Conservation (phyloP, 2,329 filamentous ascomycete species). For the Neodidymelliopsis sp. region DNA sequence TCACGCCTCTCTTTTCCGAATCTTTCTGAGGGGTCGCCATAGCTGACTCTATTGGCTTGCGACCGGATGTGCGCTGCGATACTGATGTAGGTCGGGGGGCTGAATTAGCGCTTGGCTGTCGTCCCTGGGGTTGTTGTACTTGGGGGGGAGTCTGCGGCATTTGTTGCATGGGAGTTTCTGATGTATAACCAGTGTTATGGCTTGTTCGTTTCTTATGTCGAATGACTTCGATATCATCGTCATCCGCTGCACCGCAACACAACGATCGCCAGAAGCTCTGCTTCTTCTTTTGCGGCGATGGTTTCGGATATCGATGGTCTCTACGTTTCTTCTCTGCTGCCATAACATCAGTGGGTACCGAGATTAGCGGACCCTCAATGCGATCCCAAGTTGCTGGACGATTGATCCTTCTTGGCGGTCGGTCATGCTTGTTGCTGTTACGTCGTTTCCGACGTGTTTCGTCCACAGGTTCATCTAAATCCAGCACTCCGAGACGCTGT, state of each 20-base stretch:
- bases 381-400: slow-evolving; percentile 55
- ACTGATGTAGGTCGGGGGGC: not conserved
- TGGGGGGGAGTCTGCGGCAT: slow-evolving; percentile 21
- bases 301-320: slow-evolving; percentile 28
- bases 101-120: slow-evolving; percentile 7
- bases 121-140: slow-evolving; percentile 9
- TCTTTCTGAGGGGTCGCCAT: not conserved
- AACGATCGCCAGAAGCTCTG: slow-evolving; percentile 52
- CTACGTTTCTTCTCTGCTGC: slow-evolving; percentile 32
- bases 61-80: not conserved
- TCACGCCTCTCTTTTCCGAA: slow-evolving; percentile 53
- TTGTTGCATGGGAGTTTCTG: slow-evolving; percentile 18
- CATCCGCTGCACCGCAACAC: slow-evolving; percentile 51
- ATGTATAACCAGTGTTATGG: slow-evolving; percentile 13
- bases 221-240: slow-evolving; percentile 54
- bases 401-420: slow-evolving; percentile 37
- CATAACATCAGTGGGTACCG: slow-evolving; percentile 51
- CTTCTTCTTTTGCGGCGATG: slow-evolving; percentile 32
- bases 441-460: slow-evolving; percentile 47
- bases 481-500: slow-evolving; percentile 77
- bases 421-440: slow-evolving; percentile 28
- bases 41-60: not conserved
- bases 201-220: slow-evolving; percentile 48
- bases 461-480: slow-evolving; percentile 60
- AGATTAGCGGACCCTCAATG: slow-evolving; percentile 56